These are phyloP conservation scores for Hypoxylon sp. DNA, from an alignment of 2,329 filamentous ascomycete genomes.

Conservation along the genomic window DNA sequence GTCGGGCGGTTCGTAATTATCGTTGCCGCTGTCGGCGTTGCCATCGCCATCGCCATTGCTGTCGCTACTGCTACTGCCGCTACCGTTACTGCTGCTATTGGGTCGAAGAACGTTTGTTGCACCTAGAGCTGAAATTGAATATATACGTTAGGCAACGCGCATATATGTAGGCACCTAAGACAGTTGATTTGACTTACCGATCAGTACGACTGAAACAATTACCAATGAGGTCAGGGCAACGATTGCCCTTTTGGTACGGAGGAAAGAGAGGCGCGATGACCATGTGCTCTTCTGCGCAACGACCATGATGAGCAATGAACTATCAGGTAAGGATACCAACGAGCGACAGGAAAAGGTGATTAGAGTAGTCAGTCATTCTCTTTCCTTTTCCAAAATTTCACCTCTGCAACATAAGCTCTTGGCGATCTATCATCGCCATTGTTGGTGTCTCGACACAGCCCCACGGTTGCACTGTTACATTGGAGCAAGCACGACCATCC, in stretches of 20 bases:
- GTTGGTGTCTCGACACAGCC: conserved; percentile 25
- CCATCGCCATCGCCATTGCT: background rate
- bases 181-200: conserved; percentile 40
- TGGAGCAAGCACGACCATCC: conserved; percentile 2
- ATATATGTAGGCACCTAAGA: background rate
- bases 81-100: conserved; percentile 3
- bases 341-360: background rate
- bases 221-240: conserved; percentile 41
- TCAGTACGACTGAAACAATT: conserved; percentile 43
- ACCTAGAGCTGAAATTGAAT: conserved; percentile 42
- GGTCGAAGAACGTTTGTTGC: conserved; percentile 45
- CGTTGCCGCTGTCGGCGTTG: background rate
- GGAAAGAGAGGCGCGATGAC: conserved; percentile 41
- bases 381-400: background rate
- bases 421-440: conserved; percentile 20
- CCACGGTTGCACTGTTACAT: conserved; percentile 23
- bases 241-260: conserved; percentile 48
- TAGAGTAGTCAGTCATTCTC: background rate
- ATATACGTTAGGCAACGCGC: conserved; percentile 13
- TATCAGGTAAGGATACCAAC: background rate
- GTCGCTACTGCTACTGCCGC: background rate
- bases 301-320: conserved; percentile 20
- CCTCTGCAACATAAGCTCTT: conserved; percentile 1
- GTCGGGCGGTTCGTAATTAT: conserved; percentile 8
- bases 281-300: conserved; percentile 40